A percentile compares a stretch with the other conserved stretches of the same genome.
Conservation (phyloP, 2,329 filamentous ascomycete genomes). For the Pleoardoris graminearum region DNA sequence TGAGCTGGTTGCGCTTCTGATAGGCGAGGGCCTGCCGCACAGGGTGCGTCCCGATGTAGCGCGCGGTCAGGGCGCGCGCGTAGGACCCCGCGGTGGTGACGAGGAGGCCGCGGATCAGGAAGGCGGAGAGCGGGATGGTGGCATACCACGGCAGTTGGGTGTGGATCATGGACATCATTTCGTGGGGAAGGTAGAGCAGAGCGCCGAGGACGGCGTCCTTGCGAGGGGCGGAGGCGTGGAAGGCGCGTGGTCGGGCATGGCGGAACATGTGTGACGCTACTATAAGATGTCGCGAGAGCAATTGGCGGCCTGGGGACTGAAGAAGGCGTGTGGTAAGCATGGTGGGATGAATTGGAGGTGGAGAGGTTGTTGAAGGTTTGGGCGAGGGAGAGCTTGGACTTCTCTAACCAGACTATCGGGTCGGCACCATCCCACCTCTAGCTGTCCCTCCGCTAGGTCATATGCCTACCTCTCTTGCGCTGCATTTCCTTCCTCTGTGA, state of each 20-base stretch:
- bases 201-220: constrained; percentile 48
- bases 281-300: constrained; percentile 19
- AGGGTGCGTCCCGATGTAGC: constrained; percentile 51
- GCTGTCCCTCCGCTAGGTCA: constrained; percentile 13
- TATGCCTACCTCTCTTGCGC: constrained; percentile 7
- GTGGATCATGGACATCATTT: constrained; percentile 57
- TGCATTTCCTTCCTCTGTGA: constrained; percentile 8
- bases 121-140: constrained; percentile 59
- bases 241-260: constrained; percentile 44
- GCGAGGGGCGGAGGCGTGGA: constrained; percentile 54
- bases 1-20: constrained; percentile 27
- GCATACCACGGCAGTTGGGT: constrained; percentile 58
- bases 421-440: constrained; percentile 34
- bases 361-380: neutral
- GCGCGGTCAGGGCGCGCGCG: constrained; percentile 44
- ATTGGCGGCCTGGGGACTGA: constrained; percentile 30
- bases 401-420: constrained; percentile 22
- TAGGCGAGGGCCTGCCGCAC: constrained; percentile 36
- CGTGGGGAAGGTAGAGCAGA: constrained; percentile 50
- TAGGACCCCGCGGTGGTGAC: constrained; percentile 53
- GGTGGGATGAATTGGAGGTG: constrained; percentile 5
- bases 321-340: constrained; percentile 32
- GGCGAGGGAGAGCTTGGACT: constrained; percentile 13
- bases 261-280: neutral
- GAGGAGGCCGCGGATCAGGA: constrained; percentile 54